phyloP scores from a whole-genome alignment of 306 rosid genomes.

The Citrullus mucosospermus region DNA sequence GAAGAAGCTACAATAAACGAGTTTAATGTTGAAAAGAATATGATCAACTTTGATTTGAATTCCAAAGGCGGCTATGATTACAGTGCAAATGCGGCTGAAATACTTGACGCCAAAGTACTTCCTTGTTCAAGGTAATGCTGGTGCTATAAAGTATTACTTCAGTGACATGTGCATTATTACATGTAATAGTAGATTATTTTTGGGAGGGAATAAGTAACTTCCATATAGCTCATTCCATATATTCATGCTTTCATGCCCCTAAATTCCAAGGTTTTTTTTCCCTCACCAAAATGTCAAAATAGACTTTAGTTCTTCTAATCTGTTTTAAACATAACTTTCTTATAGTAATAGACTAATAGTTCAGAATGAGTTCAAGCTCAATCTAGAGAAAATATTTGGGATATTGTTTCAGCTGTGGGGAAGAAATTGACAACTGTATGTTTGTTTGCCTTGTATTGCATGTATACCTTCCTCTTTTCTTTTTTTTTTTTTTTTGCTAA shows the following conservation, averaged over 20 bases:
- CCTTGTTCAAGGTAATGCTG: conserved; percentile 31
- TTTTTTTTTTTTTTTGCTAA: too few species aligned
- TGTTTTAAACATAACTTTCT: neutral
- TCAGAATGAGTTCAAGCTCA: neutral
- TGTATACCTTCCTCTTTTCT: too few species aligned
- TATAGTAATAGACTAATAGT: neutral
- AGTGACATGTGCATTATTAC: neutral
- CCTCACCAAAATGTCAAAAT: neutral
- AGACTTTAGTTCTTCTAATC: neutral
- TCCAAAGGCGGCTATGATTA: conserved; percentile 48
- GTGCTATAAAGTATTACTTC: neutral
- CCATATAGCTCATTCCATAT: neutral
- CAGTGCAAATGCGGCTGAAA: conserved; percentile 40
- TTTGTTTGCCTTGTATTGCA: neutral
- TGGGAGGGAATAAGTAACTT: neutral
- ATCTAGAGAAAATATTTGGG: too few species aligned
- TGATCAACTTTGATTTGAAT: conserved; percentile 60
- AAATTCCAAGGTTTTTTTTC: neutral
- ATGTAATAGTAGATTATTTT: neutral
- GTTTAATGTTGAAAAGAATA: conserved; percentile 36
- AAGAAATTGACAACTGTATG: neutral
- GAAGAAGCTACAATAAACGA: conserved; percentile 23
- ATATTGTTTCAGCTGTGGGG: too few species aligned
- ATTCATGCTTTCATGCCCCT: neutral
- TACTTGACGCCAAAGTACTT: conserved; percentile 35